Evolutionary conservation across 179 eudicot genomes (phyloP), one percentile per base, ranked within the genome.

Genomic region (Carnegiea gigantea): DNA sequence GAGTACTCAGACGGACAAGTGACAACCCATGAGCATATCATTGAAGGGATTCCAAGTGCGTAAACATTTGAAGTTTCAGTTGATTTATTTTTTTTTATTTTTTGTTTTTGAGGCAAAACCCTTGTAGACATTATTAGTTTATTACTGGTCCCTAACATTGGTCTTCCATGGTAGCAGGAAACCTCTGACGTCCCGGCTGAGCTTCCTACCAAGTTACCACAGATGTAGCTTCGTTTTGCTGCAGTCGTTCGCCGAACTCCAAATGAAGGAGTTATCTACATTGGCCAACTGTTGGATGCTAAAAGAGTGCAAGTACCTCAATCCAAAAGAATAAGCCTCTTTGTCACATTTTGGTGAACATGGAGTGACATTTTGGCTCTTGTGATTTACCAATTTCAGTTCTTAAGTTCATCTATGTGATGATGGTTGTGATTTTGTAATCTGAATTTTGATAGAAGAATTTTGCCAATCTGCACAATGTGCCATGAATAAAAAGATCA

Each of bases 101-200:
- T 40, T 40, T 40, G 6, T 5, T 5, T 40, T 5, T 40, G 44
- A 3, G 8, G 44, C 44, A 0, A 40, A 40, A 40, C 6, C 43
- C 43, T 5, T 40, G 3, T 0, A 13, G 57, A 51, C 44, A 9
- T 73, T 40, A 33, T 14, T 21, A 13, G 48, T 59, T 33, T 33
- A 1, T 33, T 33, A 33, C 36, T 33, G 36, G 44, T 40, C 18
- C 67, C 48, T 82, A 70, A 82, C 81, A 57, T 77, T 33, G 21
- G 13, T 48, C 57, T 36, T 73, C 40, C 38, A 26, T n/a, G 70
- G 54, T 83, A 51, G n/a, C 80, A 86, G 88, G 88, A 36, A 46
- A 86, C 84, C 78, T 83, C 82, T 4, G 88, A 86, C 54, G 84
- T 83, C 67, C 88, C 88, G 17, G 83, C 88, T 57, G 88, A 86